Evolutionary conservation across 2,329 filamentous ascomycete genomes (phyloP).

Genomic region (Botryotinia calthae): DNA sequence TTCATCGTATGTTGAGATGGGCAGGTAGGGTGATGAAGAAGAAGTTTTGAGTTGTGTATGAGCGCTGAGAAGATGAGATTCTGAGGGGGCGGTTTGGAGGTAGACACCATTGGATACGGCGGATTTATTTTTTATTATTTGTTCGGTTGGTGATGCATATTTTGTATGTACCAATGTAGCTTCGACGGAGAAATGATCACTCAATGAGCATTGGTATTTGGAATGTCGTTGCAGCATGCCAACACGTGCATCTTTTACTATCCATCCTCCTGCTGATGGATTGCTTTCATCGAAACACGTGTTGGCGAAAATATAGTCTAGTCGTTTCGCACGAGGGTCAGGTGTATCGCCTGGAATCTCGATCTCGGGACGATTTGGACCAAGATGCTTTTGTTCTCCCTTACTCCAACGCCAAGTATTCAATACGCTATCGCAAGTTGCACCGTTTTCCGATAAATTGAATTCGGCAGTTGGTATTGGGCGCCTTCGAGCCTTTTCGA

Average conservation of each 20-base stretch:
- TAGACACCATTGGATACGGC: conserved; percentile 33
- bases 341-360: conserved; percentile 61
- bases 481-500: conserved; percentile 63
- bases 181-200: conserved; percentile 92
- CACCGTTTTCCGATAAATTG: conserved; percentile 78
- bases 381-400: conserved; percentile 63
- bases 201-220: conserved; percentile 77
- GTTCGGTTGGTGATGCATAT: conserved; percentile 22
- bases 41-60: conserved; percentile 29
- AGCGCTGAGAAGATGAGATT: conserved; percentile 7
- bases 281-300: conserved; percentile 44
- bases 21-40: conserved; percentile 38
- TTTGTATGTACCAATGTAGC: conserved; percentile 57
- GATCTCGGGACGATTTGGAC: conserved; percentile 59
- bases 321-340: conserved; percentile 76
- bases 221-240: conserved; percentile 82
- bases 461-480: conserved; percentile 72
- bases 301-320: conserved; percentile 91
- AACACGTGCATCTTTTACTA: conserved; percentile 67
- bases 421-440: conserved; percentile 78
- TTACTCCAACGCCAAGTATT: conserved; percentile 95
- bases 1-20: conserved; percentile 60
- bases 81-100: conserved; percentile 29
- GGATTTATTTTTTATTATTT: conserved; percentile 26
- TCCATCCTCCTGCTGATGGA: conserved; percentile 53